These are phyloP conservation scores for Mycena maculata DNA, from an alignment of 768 basidiomycete species.

Conservation along the genomic window DNA sequence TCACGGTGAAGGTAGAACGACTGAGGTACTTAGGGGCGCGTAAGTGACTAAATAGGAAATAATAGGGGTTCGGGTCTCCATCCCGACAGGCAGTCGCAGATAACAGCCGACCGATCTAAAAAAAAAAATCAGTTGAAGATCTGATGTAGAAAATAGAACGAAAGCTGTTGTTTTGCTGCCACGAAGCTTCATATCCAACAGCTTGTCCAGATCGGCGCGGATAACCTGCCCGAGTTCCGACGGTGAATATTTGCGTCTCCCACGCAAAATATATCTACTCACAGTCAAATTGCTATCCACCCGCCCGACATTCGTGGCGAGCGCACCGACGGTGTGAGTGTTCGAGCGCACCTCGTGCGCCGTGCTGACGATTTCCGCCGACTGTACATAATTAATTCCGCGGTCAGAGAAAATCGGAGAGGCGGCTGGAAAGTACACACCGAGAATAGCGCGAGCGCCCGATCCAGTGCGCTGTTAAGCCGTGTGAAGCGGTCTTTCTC, in stretches of 20 bases:
- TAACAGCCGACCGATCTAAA: background rate
- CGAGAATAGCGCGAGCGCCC: background rate
- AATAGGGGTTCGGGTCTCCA: no score
- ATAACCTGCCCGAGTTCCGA: background rate
- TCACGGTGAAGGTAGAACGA: no score
- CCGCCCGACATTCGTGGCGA: background rate
- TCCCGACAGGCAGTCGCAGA: no score
- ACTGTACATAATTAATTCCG: background rate
- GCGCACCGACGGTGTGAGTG: background rate
- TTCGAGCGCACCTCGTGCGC: background rate
- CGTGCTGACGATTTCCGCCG: background rate
- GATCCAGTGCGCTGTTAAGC: background rate
- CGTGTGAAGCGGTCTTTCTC: background rate
- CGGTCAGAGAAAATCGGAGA: background rate
- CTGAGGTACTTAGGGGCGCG: no score
- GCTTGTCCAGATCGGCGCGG: background rate
- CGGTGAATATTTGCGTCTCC: no score
- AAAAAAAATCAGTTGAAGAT: background rate
- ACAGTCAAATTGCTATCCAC: background rate
- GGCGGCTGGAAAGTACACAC: background rate
- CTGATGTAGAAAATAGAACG: background rate
- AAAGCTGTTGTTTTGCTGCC: background rate
- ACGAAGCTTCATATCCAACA: background rate
- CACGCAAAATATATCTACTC: background rate
- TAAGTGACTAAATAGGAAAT: no score